Evolutionary conservation across 495 filamentous ascomycete genomes (phyloP), one percentile per base, ranked within the genome.

Genomic region (Daldinia decipiens): DNA sequence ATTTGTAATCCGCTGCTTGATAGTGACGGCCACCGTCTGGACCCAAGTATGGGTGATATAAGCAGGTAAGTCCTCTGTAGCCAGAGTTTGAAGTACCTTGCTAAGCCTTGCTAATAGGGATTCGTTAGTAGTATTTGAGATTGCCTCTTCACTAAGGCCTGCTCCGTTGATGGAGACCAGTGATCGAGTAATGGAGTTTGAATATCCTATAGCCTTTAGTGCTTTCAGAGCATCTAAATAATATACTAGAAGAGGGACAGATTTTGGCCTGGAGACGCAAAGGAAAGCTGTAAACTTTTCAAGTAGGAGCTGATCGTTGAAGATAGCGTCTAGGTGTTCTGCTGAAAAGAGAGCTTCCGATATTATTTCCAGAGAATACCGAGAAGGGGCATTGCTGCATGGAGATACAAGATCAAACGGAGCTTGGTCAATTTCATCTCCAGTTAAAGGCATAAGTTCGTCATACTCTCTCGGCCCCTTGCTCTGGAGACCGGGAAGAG

Each of bases 141-240:
- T 36, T 6, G 5, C 34, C 34, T 36, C 34, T 36, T 36, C 34
- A 36, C 1, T 13, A 12, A 13, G 34, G 34, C 12, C 34, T 36
- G 12, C 12, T 36, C 34, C 34, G 3, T 36, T 36, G 12, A 36
- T 12, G 5, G 34, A 36, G 34, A 36, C 34, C 0, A 36, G 5
- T 2, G 34, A 36, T 36, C 34, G 34, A 36, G 13, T 13, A 13
- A 36, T 36, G 12, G 34, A 13, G 12, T 36, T 36, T 36, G 34
- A 36, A 45, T 45, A 45, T 8, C 17, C 40, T 45, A 45, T 45
- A 9, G 40, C 40, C 17, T 45, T 78, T n/a, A 92, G 76, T 3
- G 88, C 89, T 66, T 93, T 92, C 57, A 85, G 76, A 0, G 89
- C 82, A 71, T 90, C 87, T 12, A 93, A 83, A 72, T 92, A 92